phyloP scores from a whole-genome alignment of 2,329 filamentous ascomycete genomes.

The Alternaria longipes region DNA sequence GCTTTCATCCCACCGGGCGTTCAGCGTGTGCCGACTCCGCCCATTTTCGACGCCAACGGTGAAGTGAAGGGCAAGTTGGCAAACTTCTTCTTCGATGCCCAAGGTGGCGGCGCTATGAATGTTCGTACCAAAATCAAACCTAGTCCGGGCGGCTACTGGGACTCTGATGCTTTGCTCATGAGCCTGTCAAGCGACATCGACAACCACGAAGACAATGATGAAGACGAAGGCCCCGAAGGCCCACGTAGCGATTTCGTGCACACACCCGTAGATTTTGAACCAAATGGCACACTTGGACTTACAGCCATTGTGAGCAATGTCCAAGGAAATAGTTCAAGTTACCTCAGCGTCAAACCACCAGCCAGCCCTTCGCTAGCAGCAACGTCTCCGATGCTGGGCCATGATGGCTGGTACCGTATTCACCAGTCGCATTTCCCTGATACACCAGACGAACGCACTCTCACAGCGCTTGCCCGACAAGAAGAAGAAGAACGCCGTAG shows the following conservation, averaged over 20 bases:
- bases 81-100: slow-evolving; percentile 47
- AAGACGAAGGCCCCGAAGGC: slow-evolving; percentile 39
- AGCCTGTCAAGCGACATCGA: slow-evolving; percentile 31
- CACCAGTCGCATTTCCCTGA: slow-evolving; percentile 12
- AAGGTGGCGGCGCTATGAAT: slow-evolving; percentile 13
- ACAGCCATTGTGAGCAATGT: not conserved
- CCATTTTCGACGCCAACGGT: slow-evolving; percentile 30
- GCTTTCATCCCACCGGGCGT: slow-evolving; percentile 41
- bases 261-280: slow-evolving; percentile 6
- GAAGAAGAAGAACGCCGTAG: slow-evolving; percentile 40
- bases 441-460: slow-evolving; percentile 10
- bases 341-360: slow-evolving; percentile 19
- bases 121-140: slow-evolving; percentile 14
- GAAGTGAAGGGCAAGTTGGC: slow-evolving; percentile 42
- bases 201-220: slow-evolving; percentile 15
- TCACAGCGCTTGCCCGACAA: slow-evolving; percentile 17
- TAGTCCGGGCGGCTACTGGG: slow-evolving; percentile 40
- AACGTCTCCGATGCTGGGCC: slow-evolving; percentile 6
- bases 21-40: slow-evolving; percentile 39
- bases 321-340: slow-evolving; percentile 4
- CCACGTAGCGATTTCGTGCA: not conserved
- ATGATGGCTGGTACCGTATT: slow-evolving; percentile 28
- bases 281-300: slow-evolving; percentile 11
- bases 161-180: slow-evolving; percentile 50
- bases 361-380: not conserved